Conservation (phyloP, 441 rosid species). For the Breynia disticha region DNA sequence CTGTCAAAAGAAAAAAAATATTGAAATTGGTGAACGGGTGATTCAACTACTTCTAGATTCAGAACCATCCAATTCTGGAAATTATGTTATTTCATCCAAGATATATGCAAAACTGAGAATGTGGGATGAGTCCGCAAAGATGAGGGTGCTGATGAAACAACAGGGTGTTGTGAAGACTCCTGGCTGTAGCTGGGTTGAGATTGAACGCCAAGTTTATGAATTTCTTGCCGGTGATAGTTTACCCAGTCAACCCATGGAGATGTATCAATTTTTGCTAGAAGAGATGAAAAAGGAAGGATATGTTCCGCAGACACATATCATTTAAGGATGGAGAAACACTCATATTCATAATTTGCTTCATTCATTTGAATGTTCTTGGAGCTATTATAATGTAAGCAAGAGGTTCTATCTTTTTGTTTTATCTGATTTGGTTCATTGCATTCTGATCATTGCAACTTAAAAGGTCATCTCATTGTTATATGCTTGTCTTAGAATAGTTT, state of each 20-base stretch:
- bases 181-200: constrained; percentile 49
- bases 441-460: too few relatives aligned
- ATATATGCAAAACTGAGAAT: constrained; percentile 51
- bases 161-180: constrained; percentile 41
- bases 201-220: constrained; percentile 39
- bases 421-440: too few relatives aligned
- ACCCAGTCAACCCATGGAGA: constrained; percentile 19
- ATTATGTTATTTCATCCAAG: constrained; percentile 72
- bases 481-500: too few relatives aligned
- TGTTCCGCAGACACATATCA: constrained; percentile 27
- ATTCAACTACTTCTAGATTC: constrained; percentile 42
- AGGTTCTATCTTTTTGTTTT: too few relatives aligned
- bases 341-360: background rate
- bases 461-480: too few relatives aligned
- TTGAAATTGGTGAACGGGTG: constrained; percentile 40
- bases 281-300: constrained; percentile 49
- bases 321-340: background rate
- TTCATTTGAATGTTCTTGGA: too few relatives aligned
- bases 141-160: constrained; percentile 61
- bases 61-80: constrained; percentile 62
- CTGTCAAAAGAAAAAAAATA: constrained; percentile 47
- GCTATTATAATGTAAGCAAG: too few relatives aligned
- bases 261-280: constrained; percentile 34
- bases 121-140: constrained; percentile 65
- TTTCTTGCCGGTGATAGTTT: constrained; percentile 59